Percentiles rank a stretch among this genome's conserved stretches.
These are phyloP conservation scores for Antitrichia curtipendula DNA, from an alignment of 225 moss, liverwort and hornwort genomes.

Conservation along the genomic window DNA sequence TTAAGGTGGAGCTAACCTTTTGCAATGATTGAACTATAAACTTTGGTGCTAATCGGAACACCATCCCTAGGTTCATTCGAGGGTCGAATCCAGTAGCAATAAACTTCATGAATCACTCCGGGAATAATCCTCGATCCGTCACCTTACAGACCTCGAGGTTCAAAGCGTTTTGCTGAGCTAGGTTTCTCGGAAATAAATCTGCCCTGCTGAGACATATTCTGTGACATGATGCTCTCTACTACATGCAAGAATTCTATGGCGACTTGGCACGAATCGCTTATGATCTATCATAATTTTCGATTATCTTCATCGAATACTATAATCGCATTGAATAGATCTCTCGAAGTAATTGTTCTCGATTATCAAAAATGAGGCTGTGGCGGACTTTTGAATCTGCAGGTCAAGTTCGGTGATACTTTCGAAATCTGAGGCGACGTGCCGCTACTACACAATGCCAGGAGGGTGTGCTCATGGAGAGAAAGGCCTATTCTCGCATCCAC, in stretches of 20 bases:
- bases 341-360: not conserved
- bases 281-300: not conserved
- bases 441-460: constrained; percentile 88
- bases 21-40: not conserved
- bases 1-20: not conserved
- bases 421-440: constrained; percentile 69
- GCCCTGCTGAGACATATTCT: not conserved
- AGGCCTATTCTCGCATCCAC: constrained; percentile 75
- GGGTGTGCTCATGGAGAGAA: constrained; percentile 96
- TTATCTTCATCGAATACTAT: not conserved
- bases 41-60: not conserved
- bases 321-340: not conserved
- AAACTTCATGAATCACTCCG: not conserved
- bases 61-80: not conserved
- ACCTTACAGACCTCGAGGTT: not conserved
- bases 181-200: not conserved
- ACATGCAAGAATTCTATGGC: not conserved
- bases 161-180: not conserved
- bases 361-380: not conserved
- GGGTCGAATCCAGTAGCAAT: not conserved
- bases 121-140: not conserved
- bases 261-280: not conserved
- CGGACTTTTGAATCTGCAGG: constrained; percentile 13
- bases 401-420: constrained; percentile 29
- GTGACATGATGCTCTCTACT: not conserved